Evolutionary conservation across 2,329 filamentous ascomycete genomes (phyloP).

Genomic region (Neurospora crassa): DNA sequence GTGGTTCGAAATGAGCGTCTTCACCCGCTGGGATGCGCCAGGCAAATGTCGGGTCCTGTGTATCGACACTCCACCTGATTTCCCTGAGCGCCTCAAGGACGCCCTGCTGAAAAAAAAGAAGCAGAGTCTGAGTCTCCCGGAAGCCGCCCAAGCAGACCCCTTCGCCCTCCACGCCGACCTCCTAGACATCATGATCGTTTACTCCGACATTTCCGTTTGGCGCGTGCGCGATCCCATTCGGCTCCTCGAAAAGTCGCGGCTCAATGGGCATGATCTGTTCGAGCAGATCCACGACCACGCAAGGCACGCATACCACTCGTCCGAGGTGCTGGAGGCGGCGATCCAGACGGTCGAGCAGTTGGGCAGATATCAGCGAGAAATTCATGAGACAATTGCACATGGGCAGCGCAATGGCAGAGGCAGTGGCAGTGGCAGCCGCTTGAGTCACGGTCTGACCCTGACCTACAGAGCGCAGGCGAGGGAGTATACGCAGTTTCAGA

Average conservation of each 20-base stretch:
- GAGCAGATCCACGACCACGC: constrained; percentile 11
- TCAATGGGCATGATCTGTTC: constrained; percentile 6
- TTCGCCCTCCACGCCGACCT: constrained; percentile 11
- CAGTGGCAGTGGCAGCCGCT: neutral
- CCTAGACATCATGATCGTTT: constrained; percentile 10
- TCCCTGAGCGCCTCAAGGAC: neutral
- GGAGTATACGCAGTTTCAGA: constrained; percentile 13
- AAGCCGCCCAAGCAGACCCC: constrained; percentile 8
- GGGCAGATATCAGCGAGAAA: constrained; percentile 1
- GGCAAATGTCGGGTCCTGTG: constrained; percentile 7
- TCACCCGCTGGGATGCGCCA: constrained; percentile 10
- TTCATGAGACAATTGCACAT: constrained; percentile 4
- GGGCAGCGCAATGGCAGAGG: neutral
- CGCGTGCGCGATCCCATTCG: constrained; percentile 13
- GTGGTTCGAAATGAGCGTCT: constrained; percentile 15
- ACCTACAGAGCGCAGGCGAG: constrained; percentile 10
- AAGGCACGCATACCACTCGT: constrained; percentile 12
- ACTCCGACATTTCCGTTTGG: constrained; percentile 14
- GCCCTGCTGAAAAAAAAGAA: neutral
- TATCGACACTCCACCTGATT: constrained; percentile 9
- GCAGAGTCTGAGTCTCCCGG: neutral
- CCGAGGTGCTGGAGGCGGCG: constrained; percentile 10
- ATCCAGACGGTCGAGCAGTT: constrained; percentile 10
- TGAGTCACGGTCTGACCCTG: neutral
- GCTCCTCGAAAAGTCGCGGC: constrained; percentile 10